Evolutionary conservation across 345 rosid species (phyloP), one percentile per base, ranked within the genome.

Genomic region (Arabidopsis arenosa): DNA sequence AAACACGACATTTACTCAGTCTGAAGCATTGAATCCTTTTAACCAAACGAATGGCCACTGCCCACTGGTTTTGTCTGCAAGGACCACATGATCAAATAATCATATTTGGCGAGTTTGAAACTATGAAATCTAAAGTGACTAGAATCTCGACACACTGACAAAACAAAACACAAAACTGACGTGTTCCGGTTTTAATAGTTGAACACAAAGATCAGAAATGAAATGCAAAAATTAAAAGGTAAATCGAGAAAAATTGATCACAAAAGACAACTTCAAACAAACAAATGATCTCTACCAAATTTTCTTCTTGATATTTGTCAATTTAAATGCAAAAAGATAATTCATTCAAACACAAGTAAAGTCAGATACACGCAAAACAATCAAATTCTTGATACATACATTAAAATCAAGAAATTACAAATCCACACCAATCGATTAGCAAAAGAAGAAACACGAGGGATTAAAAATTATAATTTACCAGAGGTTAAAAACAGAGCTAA

Each of bases 361-460:
- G 32, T 28, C 32, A 28, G 41, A 39, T 39, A 37, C 41, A 37
- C 48, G 48, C 17, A 51, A 3, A 41, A 10, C 11, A 12, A 7
- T 40, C 63, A 55, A 41, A 30, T 9, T 21, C 10, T 23, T 35
- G 23, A 51, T 5, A 9, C 2, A 17, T 8, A 9, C 4, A 58
- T 33, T 17, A 7, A 59, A 17, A 59, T 9, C 26, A 12, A 8
- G 33, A 11, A 28, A 15, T 35, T n/a, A 8, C 68, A 35, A 63
- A 63, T 44, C n/a, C 68, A 63, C 40, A 63, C 40, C 26, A 15
- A 51, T 15, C 32, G 64, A 68, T 54, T n/a, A 68, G 7, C 51
- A 67, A 2, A 28, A 28, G n/a, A 68, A 40, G 32, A 43, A 12
- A 7, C 18, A 21, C 13, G 36, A 58, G 26, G 47, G n/a, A 9